These are phyloP conservation scores for Colletotrichum sublineola DNA, from an alignment of 2,329 filamentous ascomycete genomes.

Conservation along the genomic window DNA sequence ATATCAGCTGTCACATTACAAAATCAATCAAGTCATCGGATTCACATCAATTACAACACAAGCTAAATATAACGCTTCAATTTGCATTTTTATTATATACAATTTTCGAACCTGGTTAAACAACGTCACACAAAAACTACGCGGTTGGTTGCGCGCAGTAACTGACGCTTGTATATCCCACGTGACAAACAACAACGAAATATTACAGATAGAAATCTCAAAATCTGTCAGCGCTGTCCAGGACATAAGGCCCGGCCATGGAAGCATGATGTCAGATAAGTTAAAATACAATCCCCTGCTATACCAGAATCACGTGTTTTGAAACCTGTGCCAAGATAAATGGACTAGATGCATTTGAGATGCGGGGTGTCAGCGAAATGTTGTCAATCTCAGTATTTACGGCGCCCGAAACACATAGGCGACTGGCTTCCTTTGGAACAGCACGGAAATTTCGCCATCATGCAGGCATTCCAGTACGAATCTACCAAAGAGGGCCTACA, in stretches of 20 bases:
- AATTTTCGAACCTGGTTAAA: too few relatives aligned
- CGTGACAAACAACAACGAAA: too few relatives aligned
- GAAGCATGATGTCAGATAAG: background rate
- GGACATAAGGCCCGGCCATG: fast-evolving
- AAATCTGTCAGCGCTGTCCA: background rate
- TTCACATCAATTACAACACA: background rate
- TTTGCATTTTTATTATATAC: too few relatives aligned
- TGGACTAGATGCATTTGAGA: background rate
- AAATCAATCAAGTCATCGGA: background rate
- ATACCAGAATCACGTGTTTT: background rate
- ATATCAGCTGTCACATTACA: background rate
- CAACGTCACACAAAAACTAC: too few relatives aligned
- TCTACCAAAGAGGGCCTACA: conserved; percentile 1
- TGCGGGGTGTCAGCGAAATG: background rate
- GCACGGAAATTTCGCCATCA: background rate
- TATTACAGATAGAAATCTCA: background rate
- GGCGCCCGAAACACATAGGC: background rate
- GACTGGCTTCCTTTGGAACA: background rate
- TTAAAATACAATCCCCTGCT: background rate
- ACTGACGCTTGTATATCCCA: too few relatives aligned
- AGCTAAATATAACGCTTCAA: too few relatives aligned
- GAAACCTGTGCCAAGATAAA: background rate
- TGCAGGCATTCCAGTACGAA: conserved; percentile 4
- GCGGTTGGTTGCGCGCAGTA: too few relatives aligned
- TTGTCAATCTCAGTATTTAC: background rate